Base-by-base conservation (phyloP, 2,329 filamentous ascomycete genomes). In the Apiospora aurea region DNA sequence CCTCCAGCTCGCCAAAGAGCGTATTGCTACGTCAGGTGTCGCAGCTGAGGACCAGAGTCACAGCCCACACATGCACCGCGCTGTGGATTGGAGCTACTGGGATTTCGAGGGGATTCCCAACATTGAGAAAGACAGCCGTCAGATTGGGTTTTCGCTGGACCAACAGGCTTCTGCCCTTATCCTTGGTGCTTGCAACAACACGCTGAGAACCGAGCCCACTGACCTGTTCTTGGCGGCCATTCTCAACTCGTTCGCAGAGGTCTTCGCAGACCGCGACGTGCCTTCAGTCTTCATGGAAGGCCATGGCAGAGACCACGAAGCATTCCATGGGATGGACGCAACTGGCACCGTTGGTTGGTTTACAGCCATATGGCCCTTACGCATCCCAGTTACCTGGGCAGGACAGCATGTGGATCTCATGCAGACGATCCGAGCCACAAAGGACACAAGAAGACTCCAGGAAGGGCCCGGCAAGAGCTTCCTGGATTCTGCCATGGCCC, bases 311-410 rank as follows among this genome's bases (percentile, higher is more conserved):
- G 69, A 72, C 24, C 69, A 68, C 2, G 49, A 64, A 29, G 51
- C 49, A 2, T n/a, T 69, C 11, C 26, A 51, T 5, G 47, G 24
- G 6, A n/a, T 72, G 47, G 71, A 72, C 51, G 49, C 61, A 8
- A 70, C 69, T 4, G 64, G 69, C 21, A 72, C 71, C 13, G 69
- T 72, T 24, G 71, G 71, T 2, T 72, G 71, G 71, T 72, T 72
- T 13, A 72, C 71, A 18, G 43, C 71, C 2, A 72, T 70, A 26
- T 69, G 47, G 26, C 71, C 71, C 26, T 7, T 72, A 13, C 8
- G n/a, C 21, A 16, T 72, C 34, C 38, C 49, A 2, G 26, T 72
- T 8, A 29, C 41, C 21, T 61, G 16, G 53, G 44, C 38, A 7
- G 47, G 44, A 3, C 38, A n/a, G 26, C 14, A 64, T 24, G 57